These are phyloP conservation scores for Naegleria gruberi DNA, from an alignment of 208 protist species.

Conservation along the genomic window DNA sequence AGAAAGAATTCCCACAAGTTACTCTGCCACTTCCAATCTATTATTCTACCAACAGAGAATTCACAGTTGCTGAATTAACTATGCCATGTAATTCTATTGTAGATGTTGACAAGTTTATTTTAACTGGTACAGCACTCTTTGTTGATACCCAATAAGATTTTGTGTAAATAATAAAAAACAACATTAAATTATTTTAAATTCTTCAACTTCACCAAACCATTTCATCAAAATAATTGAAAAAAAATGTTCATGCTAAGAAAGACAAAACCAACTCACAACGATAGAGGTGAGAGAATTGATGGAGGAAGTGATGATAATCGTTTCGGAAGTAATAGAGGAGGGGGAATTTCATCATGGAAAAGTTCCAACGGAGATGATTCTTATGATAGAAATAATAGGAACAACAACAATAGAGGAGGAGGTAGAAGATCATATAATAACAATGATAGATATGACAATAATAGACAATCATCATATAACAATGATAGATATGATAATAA, in stretches of 20 bases:
- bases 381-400: too few species aligned
- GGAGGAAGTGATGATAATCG: too few species aligned
- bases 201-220: too few species aligned
- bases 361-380: too few species aligned
- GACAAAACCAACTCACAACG: neutral
- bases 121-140: neutral
- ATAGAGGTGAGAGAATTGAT: neutral
- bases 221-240: neutral
- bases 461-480: neutral
- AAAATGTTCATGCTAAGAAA: neutral
- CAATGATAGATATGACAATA: neutral
- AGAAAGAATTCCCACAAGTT: neutral
- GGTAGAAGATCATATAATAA: neutral
- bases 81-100: neutral
- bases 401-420: too few species aligned
- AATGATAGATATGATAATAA: neutral
- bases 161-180: too few species aligned
- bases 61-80: neutral
- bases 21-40: neutral
- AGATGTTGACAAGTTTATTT: neutral
- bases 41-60: neutral
- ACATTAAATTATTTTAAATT: too few species aligned
- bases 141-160: too few species aligned
- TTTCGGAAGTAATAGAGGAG: neutral
- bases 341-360: neutral